Base-by-base conservation (phyloP, 768 basidiomycete species). In the Kwoniella sp. region DNA sequence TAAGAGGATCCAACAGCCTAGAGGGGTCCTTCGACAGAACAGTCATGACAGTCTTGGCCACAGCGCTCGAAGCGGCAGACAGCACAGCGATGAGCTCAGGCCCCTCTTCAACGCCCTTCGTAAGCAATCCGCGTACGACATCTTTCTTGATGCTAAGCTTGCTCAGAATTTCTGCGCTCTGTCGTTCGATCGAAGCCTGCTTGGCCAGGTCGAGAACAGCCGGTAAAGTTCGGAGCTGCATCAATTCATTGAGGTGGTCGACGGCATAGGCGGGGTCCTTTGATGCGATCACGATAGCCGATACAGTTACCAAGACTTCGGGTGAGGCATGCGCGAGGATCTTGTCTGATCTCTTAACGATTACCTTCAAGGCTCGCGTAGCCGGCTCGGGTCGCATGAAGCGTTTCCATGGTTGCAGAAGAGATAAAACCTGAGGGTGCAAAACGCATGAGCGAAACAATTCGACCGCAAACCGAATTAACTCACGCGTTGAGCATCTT, bases 381-480 rank as follows among this genome's bases (percentile, higher is more conserved):
- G 57, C 60, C 26, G 49, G 33, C 10, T 43, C 26, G n/a, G 49
- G 3, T 9, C 12, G 2, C 12, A 70, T 23, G 54, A 67, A 70
- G 1, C 53, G 46, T 1, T 33, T 56, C 68, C 68, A 70, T 5
- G 65, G 65, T 14, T 22, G 34, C n/a, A 62, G n/a, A 11, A 64
- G 42, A 27, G 36, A 12, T 14, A 66, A 36, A 19, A 19, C 39
- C 68, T 70, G 32, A 57, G 50, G 27, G 19, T 20, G 19, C 14
- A 22, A 5, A 19, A 20, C 19, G 1, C 17, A 31, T 5, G 19
- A 5, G 9, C 28, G 17, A 19, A 9, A 17, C 8, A 3, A 37
- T 19, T 20, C 1, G 34, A 4, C 3, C 8, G 26, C 31, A 4
- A n/a, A n/a, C n/a, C 32, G 12, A n/a, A 17, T 15, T 15, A 17